Percentiles rank a stretch among this genome's conserved stretches.
phyloP scores from a whole-genome alignment of 129 eudicot genomes.

The Scalesia atractyloides region DNA sequence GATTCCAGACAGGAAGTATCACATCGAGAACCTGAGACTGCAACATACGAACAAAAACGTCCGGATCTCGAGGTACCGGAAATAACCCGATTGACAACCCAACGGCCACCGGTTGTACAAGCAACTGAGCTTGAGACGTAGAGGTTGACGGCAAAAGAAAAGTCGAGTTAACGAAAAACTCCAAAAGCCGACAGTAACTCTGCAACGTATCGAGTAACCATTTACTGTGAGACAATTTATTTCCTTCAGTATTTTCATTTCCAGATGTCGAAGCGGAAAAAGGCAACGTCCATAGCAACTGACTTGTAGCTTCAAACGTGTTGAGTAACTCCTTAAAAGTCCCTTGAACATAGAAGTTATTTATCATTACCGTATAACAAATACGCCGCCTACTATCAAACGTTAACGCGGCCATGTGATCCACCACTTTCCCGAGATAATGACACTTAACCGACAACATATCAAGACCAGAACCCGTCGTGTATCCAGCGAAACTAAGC shows the following conservation, averaged over 20 bases:
- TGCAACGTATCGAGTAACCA: slow-evolving; percentile 90
- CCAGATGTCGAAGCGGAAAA: slow-evolving; percentile 53
- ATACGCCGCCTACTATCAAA: slow-evolving; percentile 81
- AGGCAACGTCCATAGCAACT: slow-evolving; percentile 85
- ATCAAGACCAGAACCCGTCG: slow-evolving; percentile 51
- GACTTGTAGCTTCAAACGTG: slow-evolving; percentile 99
- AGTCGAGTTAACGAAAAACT: slow-evolving; percentile 80
- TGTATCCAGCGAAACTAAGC: slow-evolving; percentile 71
- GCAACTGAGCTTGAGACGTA: slow-evolving; percentile 85
- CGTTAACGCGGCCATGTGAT: slow-evolving; percentile 76
- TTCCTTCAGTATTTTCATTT: slow-evolving; percentile 53
- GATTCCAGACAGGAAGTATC: slow-evolving; percentile 94
- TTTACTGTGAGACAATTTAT: slow-evolving; percentile 57
- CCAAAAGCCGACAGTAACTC: slow-evolving; percentile 78
- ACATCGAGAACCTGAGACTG: slow-evolving; percentile 97
- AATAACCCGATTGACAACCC: slow-evolving; percentile 94
- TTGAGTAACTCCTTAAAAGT: slow-evolving; percentile 91
- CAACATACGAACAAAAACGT: slow-evolving; percentile 89
- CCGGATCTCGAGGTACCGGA: slow-evolving; percentile 96
- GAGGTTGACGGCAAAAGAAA: slow-evolving; percentile 68
- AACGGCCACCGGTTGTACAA: slow-evolving; percentile 97
- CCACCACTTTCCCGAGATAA: slow-evolving; percentile 96
- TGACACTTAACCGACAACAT: slow-evolving; percentile 78
- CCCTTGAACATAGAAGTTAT: slow-evolving; percentile 92
- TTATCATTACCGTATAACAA: slow-evolving; percentile 75